These are phyloP conservation scores for Quercus robur DNA, from an alignment of 306 rosid species.

Conservation along the genomic window DNA sequence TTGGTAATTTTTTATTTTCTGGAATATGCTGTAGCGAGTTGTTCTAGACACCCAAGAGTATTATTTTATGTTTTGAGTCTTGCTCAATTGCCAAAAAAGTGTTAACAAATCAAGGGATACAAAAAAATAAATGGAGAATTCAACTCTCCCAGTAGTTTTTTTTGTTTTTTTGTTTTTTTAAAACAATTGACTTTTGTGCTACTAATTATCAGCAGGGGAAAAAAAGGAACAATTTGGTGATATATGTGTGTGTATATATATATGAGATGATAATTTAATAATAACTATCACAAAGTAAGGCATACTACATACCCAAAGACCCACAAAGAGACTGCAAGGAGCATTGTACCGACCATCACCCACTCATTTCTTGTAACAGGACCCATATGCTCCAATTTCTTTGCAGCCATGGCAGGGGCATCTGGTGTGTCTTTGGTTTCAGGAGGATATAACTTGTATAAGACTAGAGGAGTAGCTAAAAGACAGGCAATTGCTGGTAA, in stretches of 20 bases:
- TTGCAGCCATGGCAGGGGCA: conserved; percentile 88
- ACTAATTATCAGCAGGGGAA: not conserved
- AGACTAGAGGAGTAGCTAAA: conserved; percentile 71
- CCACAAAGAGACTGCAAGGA: conserved; percentile 93
- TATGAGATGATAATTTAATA: not conserved
- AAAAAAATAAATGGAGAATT: not conserved
- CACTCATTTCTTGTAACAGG: conserved; percentile 71
- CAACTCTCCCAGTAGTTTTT: not conserved
- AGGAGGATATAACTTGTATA: conserved; percentile 86
- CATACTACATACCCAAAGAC: conserved; percentile 70
- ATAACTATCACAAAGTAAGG: not conserved
- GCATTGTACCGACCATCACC: conserved; percentile 89
- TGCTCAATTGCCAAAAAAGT: not conserved
- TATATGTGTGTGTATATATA: too few relatives aligned
- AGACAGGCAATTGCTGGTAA: conserved; percentile 71
- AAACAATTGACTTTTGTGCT: not conserved
- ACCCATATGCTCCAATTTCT: conserved; percentile 80
- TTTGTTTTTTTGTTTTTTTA: not conserved
- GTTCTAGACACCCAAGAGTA: not conserved
- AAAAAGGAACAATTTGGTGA: not conserved
- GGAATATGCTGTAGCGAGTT: too few relatives aligned
- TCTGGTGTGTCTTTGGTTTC: conserved; percentile 94
- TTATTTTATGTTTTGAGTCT: too few relatives aligned
- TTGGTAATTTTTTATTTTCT: too few relatives aligned
- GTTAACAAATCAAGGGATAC: not conserved